Conservation (phyloP, 2,329 filamentous ascomycete genomes). For the Sarocladiaceae sp. region DNA sequence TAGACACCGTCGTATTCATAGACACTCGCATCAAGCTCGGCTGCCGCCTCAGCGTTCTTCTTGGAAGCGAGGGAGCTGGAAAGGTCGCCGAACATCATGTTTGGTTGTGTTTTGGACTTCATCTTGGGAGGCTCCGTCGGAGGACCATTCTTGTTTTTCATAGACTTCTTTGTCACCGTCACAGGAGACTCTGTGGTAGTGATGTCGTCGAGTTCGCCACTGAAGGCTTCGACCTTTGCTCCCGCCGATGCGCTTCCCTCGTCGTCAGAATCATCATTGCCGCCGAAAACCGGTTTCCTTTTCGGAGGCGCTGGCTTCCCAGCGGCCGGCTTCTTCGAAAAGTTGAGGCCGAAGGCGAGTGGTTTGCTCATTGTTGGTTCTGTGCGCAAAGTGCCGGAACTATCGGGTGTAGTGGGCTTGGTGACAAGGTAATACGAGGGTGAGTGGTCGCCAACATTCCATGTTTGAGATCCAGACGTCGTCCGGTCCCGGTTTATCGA, state of each 20-base stretch:
- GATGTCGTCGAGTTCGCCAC: constrained; percentile 54
- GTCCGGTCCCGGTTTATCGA: too few species aligned
- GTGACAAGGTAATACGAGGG: background rate
- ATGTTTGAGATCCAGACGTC: too few species aligned
- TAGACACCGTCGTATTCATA: constrained; percentile 85
- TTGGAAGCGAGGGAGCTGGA: constrained; percentile 58
- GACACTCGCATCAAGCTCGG: constrained; percentile 63
- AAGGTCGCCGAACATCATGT: constrained; percentile 55
- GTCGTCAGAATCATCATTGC: constrained; percentile 51
- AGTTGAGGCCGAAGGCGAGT: constrained; percentile 51
- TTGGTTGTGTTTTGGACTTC: constrained; percentile 35
- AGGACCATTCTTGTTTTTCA: constrained; percentile 26
- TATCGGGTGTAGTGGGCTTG: too few species aligned
- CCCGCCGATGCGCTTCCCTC: constrained; percentile 26
- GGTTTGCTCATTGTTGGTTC: constrained; percentile 38
- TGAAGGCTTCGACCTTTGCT: constrained; percentile 48
- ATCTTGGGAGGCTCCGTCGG: constrained; percentile 35
- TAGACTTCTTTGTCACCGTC: constrained; percentile 17
- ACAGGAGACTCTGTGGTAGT: constrained; percentile 17
- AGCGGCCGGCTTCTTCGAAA: constrained; percentile 49
- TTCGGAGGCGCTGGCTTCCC: constrained; percentile 43
- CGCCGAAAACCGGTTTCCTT: constrained; percentile 53
- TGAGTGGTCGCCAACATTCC: too few species aligned
- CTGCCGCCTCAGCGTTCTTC: constrained; percentile 57
- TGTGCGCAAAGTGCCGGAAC: background rate